Percentiles rank a stretch among this genome's conserved stretches.
These are phyloP conservation scores for Saposhnikovia divaricata DNA, from an alignment of 129 eudicot genomes.

Conservation along the genomic window DNA sequence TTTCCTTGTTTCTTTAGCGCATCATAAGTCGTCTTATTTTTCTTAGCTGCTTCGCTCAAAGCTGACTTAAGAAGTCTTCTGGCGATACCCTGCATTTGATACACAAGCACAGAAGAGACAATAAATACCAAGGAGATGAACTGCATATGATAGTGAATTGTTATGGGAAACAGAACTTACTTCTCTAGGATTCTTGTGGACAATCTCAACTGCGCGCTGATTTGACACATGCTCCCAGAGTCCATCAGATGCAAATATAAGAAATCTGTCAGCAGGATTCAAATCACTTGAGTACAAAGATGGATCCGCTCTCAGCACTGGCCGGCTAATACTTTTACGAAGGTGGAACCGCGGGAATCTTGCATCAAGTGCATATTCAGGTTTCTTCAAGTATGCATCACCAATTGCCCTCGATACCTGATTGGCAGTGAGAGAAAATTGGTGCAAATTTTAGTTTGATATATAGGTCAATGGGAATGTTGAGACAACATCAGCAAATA, in stretches of 20 bases:
- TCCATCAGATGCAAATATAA: conserved; percentile 36
- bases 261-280: conserved; percentile 17
- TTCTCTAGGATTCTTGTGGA: conserved; percentile 20
- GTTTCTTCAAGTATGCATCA: conserved; percentile 20
- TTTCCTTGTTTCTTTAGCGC: conserved; percentile 7
- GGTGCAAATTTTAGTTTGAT: not conserved
- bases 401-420: conserved; percentile 28
- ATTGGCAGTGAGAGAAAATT: not conserved
- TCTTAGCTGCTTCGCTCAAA: conserved; percentile 17
- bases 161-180: conserved; percentile 15
- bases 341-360: not conserved
- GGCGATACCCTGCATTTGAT: conserved; percentile 21
- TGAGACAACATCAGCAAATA: not conserved
- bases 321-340: not conserved
- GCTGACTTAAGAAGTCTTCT: conserved; percentile 20
- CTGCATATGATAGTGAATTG: not conserved
- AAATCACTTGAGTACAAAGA: not conserved
- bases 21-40: conserved; percentile 8
- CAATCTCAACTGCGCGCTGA: conserved; percentile 24
- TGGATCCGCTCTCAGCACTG: conserved; percentile 23
- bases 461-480: not conserved
- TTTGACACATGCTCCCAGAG: conserved; percentile 26
- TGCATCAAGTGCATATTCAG: conserved; percentile 13
- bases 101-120: not conserved
- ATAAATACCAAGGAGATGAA: not conserved